Conservation (phyloP, 1,284 basidiomycete genomes). For the Cryptococcus sp. region DNA sequence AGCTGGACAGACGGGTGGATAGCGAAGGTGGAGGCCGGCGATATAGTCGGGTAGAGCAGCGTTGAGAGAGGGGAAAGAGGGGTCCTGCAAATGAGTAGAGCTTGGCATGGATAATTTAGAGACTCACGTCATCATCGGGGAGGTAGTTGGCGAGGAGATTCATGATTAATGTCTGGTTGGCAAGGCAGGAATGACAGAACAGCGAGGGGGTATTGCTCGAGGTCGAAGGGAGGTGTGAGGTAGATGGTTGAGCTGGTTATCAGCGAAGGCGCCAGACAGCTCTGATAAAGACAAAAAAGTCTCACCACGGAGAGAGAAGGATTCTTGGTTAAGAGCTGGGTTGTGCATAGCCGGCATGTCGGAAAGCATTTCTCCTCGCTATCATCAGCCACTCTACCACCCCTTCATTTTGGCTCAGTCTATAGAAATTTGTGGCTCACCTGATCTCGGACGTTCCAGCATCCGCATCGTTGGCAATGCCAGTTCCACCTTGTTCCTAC, state of each 20-base stretch:
- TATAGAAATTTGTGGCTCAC: no score
- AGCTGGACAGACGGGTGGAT: slow-evolving; percentile 71
- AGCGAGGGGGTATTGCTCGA: slow-evolving; percentile 36
- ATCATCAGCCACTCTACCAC: not conserved
- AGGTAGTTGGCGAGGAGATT: slow-evolving; percentile 84
- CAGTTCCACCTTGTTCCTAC: slow-evolving; percentile 35
- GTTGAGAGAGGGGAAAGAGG: slow-evolving; percentile 60
- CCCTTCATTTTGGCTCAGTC: not conserved
- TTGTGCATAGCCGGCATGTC: slow-evolving; percentile 85
- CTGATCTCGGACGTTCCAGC: slow-evolving; percentile 40
- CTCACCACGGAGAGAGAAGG: slow-evolving; percentile 70
- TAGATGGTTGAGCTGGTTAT: slow-evolving; percentile 26
- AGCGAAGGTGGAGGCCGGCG: slow-evolving; percentile 66
- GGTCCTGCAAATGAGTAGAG: slow-evolving; percentile 54
- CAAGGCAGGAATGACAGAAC: slow-evolving; percentile 79
- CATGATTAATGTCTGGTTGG: slow-evolving; percentile 80
- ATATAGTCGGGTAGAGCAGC: slow-evolving; percentile 64
- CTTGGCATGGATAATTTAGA: not conserved
- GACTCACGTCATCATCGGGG: slow-evolving; percentile 56
- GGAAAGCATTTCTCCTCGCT: slow-evolving; percentile 65
- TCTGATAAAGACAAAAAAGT: no score
- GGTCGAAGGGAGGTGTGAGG: slow-evolving; percentile 22
- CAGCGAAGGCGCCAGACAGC: not conserved
- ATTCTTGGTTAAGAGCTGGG: slow-evolving; percentile 60
- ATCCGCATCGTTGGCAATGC: slow-evolving; percentile 38